These are phyloP conservation scores for Fusarium sublunatum DNA, from an alignment of 2,329 filamentous ascomycete species.

Conservation along the genomic window DNA sequence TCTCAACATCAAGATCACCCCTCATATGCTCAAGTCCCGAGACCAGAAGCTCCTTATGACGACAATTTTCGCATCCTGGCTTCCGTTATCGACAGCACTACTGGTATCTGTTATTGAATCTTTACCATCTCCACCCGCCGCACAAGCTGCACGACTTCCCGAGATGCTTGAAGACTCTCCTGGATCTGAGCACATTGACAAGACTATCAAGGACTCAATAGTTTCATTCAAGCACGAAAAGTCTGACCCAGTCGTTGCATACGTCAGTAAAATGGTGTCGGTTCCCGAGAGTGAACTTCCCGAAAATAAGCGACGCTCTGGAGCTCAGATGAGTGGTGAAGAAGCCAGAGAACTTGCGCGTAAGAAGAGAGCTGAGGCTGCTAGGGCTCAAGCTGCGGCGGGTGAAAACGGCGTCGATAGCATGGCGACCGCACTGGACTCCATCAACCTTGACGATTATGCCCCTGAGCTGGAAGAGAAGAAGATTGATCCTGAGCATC, in stretches of 20 bases:
- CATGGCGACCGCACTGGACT: constrained; percentile 70
- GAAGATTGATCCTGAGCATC: constrained; percentile 80
- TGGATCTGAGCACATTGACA: constrained; percentile 76
- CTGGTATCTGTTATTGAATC: constrained; percentile 95
- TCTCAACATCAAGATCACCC: constrained; percentile 82
- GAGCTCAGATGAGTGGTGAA: constrained; percentile 79
- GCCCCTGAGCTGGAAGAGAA: constrained; percentile 63
- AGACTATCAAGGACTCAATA: constrained; percentile 81
- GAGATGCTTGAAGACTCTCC: constrained; percentile 83
- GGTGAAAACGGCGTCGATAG: constrained; percentile 63
- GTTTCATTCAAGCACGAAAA: constrained; percentile 77
- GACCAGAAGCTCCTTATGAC: constrained; percentile 87
- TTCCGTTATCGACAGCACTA: constrained; percentile 91
- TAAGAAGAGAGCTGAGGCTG: constrained; percentile 89
- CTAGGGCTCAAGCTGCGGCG: constrained; percentile 75
- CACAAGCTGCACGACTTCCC: constrained; percentile 84
- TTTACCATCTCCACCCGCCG: constrained; percentile 82
- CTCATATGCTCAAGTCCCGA: constrained; percentile 84
- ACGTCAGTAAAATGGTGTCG: constrained; percentile 98
- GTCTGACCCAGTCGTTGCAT: constrained; percentile 85
- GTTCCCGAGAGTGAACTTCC: constrained; percentile 92
- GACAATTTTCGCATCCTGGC: constrained; percentile 87
- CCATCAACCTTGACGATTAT: constrained; percentile 67
- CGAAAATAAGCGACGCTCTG: constrained; percentile 79
- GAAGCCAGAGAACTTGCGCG: constrained; percentile 90